Base-by-base conservation (phyloP, 495 filamentous ascomycete species). In the Margaritispora aquatica region DNA sequence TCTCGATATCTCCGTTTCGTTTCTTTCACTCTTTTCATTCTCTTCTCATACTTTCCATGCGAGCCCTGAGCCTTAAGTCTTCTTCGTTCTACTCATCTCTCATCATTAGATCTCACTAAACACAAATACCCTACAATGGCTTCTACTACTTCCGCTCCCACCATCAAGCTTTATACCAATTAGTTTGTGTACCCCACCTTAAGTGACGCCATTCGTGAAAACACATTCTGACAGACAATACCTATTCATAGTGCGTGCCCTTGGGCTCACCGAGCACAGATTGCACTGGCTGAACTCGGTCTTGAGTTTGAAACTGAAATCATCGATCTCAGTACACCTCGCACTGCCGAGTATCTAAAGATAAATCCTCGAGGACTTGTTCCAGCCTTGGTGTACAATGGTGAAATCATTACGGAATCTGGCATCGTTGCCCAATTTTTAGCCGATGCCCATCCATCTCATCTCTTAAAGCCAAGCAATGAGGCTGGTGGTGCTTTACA, bases 341-440 rank as follows among this genome's bases (percentile, higher is more conserved):
- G 90, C 10, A 88, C 89, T 51, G 75, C 82, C n/a, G 92, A 89
- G 80, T 96, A 95, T 70, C 81, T 95, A 2, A 77, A 88, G 51
- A 75, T 96, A 69, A 96, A 96, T 74, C 91, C 89, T 66, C 84
- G 89, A 48, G 91, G 91, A 26, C 80, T 91, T 17, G 90, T 96
- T 38, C 91, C 91, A 24, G 74, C 81, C 0, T 65, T 96, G 22
- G 81, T 80, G 29, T 88, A 89, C 73, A 80, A 86, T 60, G 85
- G 83, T 65, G 70, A 81, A 41, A 86, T 93, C 70, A 80, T 96
- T 71, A 82, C 80, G 51, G 91, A 96, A 46, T 67, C 65, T 21
- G 84, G 70, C 51, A 84, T 95, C 54, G 81, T 96, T n/a, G 69
- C 84, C 2, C 84, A 87, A 63, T 95, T 91, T 79, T 78, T 96